Base-by-base conservation (phyloP, 1,284 basidiomycete genomes). In the Marasmius tenuissimus region DNA sequence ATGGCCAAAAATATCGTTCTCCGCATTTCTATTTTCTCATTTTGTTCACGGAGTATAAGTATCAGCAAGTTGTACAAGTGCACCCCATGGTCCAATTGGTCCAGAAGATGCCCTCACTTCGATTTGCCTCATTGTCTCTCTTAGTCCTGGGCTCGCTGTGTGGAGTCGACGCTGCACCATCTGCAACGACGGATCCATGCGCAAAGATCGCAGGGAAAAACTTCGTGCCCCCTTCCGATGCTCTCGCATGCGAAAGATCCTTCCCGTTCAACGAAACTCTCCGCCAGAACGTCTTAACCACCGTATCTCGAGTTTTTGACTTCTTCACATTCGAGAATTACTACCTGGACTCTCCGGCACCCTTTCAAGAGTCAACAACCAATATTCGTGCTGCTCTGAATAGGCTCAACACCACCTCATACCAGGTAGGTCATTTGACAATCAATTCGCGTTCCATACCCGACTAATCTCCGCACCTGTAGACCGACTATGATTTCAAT, bases 261-360 rank as follows among this genome's bases (percentile, higher is more conserved):
- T 88, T 87, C 70, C 83, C 85, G 0, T 87, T 87, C 76, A 85
- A 86, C 67, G 84, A 86, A 69, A 86, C 83, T 8, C 73, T 88
- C 20, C 78, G 83, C 27, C 80, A 87, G 70, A 88, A 88, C 69
- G 83, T 87, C 39, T 66, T 86, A 55, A 77, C 75, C 10, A 81
- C 78, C 63, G 75, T 86, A 60, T 78, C 78, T 11, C 75, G 83
- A 34, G 85, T 87, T 40, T 84, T 87, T 63, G 81, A 87, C 70
- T 88, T 89, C 67, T 88, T 77, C 72, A 87, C 86, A 0, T 88
- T 87, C 66, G 86, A 88, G 68, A 80, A 85, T 54, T 87, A 78
- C 66, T 87, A 88, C 68, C 70, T 85, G 61, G 73, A 83, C 22
- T 85, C 85, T 3, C 85, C 84, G 1, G 74, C 82, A 34, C 85